Percentiles rank a stretch among this genome's conserved stretches.
Evolutionary conservation across 2,329 filamentous ascomycete genomes (phyloP).

Genomic region (Colletotrichum sp.): DNA sequence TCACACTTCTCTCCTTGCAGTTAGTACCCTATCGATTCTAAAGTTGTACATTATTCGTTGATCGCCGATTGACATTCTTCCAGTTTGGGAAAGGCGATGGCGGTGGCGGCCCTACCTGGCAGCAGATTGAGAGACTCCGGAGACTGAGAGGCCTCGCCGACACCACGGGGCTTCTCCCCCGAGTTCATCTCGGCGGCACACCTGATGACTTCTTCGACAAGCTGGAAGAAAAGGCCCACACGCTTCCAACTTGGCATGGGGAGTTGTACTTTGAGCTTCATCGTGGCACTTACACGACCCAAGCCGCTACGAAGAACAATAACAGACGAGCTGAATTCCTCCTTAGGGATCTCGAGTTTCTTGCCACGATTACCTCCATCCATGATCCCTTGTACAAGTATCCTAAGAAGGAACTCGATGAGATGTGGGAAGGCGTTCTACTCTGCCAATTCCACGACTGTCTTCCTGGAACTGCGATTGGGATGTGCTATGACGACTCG

Average conservation of each 20-base stretch:
- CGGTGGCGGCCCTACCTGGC: slow-evolving; percentile 69
- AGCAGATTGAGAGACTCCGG: slow-evolving; percentile 70
- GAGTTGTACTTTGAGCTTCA: slow-evolving; percentile 75
- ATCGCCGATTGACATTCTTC: not conserved
- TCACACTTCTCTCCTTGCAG: slow-evolving; percentile 61
- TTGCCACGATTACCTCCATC: slow-evolving; percentile 66
- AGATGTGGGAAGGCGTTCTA: slow-evolving; percentile 71
- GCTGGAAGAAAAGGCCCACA: slow-evolving; percentile 63
- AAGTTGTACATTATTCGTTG: not conserved
- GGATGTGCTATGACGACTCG: slow-evolving; percentile 74
- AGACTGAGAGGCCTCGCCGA: slow-evolving; percentile 69
- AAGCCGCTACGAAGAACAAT: slow-evolving; percentile 72
- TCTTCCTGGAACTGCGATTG: slow-evolving; percentile 69
- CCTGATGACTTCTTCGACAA: slow-evolving; percentile 71
- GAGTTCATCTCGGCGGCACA: slow-evolving; percentile 66
- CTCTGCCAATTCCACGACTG: slow-evolving; percentile 75
- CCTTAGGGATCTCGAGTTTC: slow-evolving; percentile 68
- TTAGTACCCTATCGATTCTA: slow-evolving; percentile 36
- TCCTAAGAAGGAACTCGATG: slow-evolving; percentile 69
- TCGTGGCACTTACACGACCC: slow-evolving; percentile 71
- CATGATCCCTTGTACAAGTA: slow-evolving; percentile 62
- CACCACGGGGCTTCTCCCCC: slow-evolving; percentile 60
- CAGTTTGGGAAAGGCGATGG: slow-evolving; percentile 71
- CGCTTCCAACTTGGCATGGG: slow-evolving; percentile 72
- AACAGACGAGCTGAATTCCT: slow-evolving; percentile 68